Percentiles rank a stretch among this genome's conserved stretches.
These are phyloP conservation scores for Choanephora cucurbitarum DNA, from an alignment of 371 early-diverging fungal genomes.

Conservation along the genomic window DNA sequence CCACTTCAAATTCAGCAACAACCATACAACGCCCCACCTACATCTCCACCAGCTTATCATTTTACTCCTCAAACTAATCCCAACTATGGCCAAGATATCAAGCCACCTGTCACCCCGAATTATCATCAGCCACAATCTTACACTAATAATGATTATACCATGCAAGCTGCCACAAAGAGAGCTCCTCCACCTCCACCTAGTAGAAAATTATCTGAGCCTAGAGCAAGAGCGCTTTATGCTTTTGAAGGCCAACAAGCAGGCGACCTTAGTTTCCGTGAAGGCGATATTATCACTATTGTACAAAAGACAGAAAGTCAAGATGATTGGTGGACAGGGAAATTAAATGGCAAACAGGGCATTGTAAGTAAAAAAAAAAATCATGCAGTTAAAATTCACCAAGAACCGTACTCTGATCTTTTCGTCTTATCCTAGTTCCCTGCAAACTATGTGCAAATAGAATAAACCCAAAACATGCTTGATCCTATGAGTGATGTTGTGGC, in stretches of 20 bases:
- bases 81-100: conserved; percentile 13
- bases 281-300: conserved; percentile 74
- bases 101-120: conserved; percentile 4
- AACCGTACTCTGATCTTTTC: neutral
- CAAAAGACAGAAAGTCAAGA: conserved; percentile 69
- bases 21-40: conserved; percentile 2
- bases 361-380: conserved; percentile 50
- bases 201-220: conserved; percentile 41
- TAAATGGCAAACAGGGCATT: conserved; percentile 64
- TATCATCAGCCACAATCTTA: conserved; percentile 2
- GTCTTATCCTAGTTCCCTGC: conserved; percentile 66
- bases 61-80: neutral
- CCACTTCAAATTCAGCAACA: conserved; percentile 1
- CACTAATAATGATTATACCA: conserved; percentile 4
- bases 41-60: conserved; percentile 9
- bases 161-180: conserved; percentile 20
- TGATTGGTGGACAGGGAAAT: conserved; percentile 86
- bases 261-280: conserved; percentile 76
- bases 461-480: too few relatives aligned
- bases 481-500: too few relatives aligned
- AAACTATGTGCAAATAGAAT: conserved; percentile 64
- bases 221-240: conserved; percentile 74
- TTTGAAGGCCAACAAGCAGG: conserved; percentile 74
- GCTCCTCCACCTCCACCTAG: conserved; percentile 49
- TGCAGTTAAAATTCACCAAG: neutral